Base-by-base conservation (phyloP, 129 eudicot species). In the Tanacetum coccineum region DNA sequence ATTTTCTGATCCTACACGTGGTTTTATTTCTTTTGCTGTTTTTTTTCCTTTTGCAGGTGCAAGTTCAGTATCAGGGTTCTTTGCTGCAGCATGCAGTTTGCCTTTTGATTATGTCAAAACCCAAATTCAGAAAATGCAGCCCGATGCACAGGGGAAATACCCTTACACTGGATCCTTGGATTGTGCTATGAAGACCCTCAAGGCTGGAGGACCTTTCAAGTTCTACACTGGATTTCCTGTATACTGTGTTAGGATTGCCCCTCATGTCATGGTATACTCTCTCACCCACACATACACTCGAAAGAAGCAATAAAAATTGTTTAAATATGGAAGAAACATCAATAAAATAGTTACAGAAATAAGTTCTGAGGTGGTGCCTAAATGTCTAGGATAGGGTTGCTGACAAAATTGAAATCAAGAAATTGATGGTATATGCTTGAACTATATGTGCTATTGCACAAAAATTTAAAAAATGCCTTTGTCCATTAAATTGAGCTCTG, bases 21-120 rank as follows among this genome's bases (percentile, higher is more conserved):
- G 6, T 14, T 48, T 12, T 25, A 22, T 65, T 9, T 48, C 15
- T 25, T 55, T 55, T 8, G 32, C 15, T 62, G 3, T 1, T 71
- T 19, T 5, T 39, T 25, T 53, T 30, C 22, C 54, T 32, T 52
- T 55, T 77, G 54, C 79, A 88, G 98, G 91, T 76, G 96, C 98
- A 14, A 93, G 98, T 77, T 12, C 84, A 0, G 92, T 88, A 15
- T 88, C 96, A 9, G 98, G 98, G 55, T 93, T 93, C 49, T 86
- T 88, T 62, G 98, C 98, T 70, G 77, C 96, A 18, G 98, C 96
- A 12, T 83, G 95, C 82, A 88, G 96, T 81, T 79, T 88, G 67
- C 98, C 98, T 3, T 86, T 93, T 76, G 98, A 93, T 76, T 88
- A 88, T 55, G 96, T 88, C 19, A 93, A 93, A 67, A 93, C 98